Conservation (phyloP, 2,329 filamentous ascomycete genomes). For the Chaetomiaceae sp. region DNA sequence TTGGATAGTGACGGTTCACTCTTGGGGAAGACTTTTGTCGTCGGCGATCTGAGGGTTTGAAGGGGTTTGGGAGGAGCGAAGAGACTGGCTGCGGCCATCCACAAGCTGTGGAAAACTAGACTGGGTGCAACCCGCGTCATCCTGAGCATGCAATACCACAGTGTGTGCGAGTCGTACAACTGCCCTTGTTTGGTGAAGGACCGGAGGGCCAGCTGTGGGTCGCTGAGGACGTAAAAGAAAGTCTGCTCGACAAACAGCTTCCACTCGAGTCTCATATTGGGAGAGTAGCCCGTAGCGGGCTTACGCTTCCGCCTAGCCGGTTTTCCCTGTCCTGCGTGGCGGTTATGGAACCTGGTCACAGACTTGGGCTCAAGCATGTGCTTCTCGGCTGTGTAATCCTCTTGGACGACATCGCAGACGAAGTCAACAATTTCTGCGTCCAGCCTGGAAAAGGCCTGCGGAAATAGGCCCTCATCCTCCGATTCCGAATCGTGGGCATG, state of each 20-base stretch:
- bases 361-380: constrained; percentile 41
- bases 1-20: constrained; percentile 39
- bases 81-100: constrained; percentile 54
- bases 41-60: constrained; percentile 37
- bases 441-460: constrained; percentile 53
- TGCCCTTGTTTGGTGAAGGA: constrained; percentile 53
- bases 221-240: constrained; percentile 58
- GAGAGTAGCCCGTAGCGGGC: constrained; percentile 25
- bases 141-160: constrained; percentile 60
- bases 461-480: constrained; percentile 38
- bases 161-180: constrained; percentile 54
- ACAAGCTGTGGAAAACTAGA: constrained; percentile 59
- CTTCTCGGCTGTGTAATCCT: constrained; percentile 50
- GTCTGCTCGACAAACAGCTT: constrained; percentile 59
- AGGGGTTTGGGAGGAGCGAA: constrained; percentile 51
- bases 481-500: constrained; percentile 25
- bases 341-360: constrained; percentile 30
- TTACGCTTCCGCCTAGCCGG: constrained; percentile 33
- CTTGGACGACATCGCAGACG: constrained; percentile 55
- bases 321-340: constrained; percentile 27
- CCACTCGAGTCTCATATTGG: constrained; percentile 45
- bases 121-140: constrained; percentile 53
- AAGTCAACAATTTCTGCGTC: constrained; percentile 54
- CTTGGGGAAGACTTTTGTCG: constrained; percentile 34
- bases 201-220: constrained; percentile 48